A percentile compares a stretch with the other conserved stretches of the same genome.
phyloP scores from a whole-genome alignment of 1,139 yeast species.

The Zygoascus meyerae region DNA sequence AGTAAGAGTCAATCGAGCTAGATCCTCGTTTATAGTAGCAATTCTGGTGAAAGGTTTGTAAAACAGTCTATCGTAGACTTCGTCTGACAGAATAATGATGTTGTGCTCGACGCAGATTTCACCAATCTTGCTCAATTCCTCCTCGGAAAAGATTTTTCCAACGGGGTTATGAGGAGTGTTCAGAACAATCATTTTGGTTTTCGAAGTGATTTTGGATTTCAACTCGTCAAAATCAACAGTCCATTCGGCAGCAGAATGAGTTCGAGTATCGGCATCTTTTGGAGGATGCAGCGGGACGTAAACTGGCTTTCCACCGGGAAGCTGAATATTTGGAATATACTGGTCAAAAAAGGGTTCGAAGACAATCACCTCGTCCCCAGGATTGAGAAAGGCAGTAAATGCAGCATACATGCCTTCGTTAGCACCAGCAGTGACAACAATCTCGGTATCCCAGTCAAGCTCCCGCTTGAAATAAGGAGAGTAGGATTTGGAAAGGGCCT shows the following conservation, averaged over 20 bases:
- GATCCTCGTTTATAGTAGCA: constrained; percentile 74
- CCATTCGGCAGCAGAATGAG: constrained; percentile 83
- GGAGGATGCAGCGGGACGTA: constrained; percentile 87
- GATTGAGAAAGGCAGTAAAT: constrained; percentile 75
- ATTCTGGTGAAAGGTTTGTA: constrained; percentile 74
- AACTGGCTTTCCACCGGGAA: constrained; percentile 86
- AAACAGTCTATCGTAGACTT: constrained; percentile 87
- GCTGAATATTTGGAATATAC: constrained; percentile 85
- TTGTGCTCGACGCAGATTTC: constrained; percentile 77
- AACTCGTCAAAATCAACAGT: constrained; percentile 71
- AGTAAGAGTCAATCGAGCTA: constrained; percentile 71
- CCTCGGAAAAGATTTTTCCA: constrained; percentile 77
- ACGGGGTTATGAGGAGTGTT: constrained; percentile 96
- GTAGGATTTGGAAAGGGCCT: constrained; percentile 66
- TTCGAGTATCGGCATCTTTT: constrained; percentile 54
- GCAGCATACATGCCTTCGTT: constrained; percentile 89
- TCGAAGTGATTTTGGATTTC: constrained; percentile 58
- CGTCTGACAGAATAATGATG: constrained; percentile 78
- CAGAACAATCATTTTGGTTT: constrained; percentile 78
- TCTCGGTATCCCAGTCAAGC: constrained; percentile 54
- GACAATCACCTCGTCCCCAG: constrained; percentile 95
- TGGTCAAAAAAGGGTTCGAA: constrained; percentile 97
- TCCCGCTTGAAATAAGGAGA: constrained; percentile 56
- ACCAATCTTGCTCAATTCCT: constrained; percentile 71
- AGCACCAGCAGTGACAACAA: constrained; percentile 91